Conservation (phyloP, 129 eudicot species). For the Artemisia annua region DNA sequence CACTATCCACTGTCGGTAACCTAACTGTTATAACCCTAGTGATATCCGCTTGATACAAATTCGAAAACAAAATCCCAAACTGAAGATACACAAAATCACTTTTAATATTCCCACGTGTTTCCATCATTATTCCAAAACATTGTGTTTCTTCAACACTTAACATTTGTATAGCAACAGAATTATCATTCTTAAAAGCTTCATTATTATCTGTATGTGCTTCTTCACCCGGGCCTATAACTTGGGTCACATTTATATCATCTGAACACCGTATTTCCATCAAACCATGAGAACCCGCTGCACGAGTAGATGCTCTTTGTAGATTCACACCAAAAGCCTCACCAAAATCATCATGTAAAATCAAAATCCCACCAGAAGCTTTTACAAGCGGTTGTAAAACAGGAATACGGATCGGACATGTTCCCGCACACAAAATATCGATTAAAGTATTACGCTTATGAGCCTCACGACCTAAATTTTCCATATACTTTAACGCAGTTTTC, state of each 20-base stretch:
- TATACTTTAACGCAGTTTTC: constrained; percentile 84
- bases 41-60: constrained; percentile 79
- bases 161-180: constrained; percentile 68
- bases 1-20: constrained; percentile 80
- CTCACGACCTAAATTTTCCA: constrained; percentile 86
- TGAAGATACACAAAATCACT: constrained; percentile 80
- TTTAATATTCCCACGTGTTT: constrained; percentile 64
- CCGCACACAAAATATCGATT: constrained; percentile 85
- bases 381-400: constrained; percentile 87
- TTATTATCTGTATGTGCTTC: constrained; percentile 69
- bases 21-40: constrained; percentile 83
- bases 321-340: constrained; percentile 98
- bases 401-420: constrained; percentile 86
- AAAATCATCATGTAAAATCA: constrained; percentile 89
- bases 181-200: constrained; percentile 73
- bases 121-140: constrained; percentile 87
- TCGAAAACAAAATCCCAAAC: constrained; percentile 66
- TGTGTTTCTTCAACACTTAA: constrained; percentile 92
- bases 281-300: constrained; percentile 92
- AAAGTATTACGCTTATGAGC: constrained; percentile 65
- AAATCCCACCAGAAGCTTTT: constrained; percentile 87
- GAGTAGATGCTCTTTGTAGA: constrained; percentile 78
- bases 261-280: constrained; percentile 88
- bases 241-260: constrained; percentile 60
- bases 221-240: constrained; percentile 95